Evolutionary conservation across 2,329 filamentous ascomycete genomes (phyloP), one percentile per base, ranked within the genome.

Genomic region (Metarhizium guizhouense): DNA sequence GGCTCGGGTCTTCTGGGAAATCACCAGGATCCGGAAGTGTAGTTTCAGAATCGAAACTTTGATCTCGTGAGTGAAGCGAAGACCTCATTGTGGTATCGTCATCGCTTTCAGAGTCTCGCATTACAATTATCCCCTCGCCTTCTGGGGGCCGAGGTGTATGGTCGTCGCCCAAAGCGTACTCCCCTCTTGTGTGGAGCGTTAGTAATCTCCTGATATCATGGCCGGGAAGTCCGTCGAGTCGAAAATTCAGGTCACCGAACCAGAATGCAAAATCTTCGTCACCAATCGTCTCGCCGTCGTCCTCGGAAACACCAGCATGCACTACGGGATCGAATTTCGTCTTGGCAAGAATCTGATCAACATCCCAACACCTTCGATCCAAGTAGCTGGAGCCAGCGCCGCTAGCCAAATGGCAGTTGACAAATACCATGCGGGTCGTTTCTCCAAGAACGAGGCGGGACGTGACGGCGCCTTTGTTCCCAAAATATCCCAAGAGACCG

Each of bases 171-270:
- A 83, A 59, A 62, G 84, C 85, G 68, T 92, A 91, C 70, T 92
- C 86, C 57, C 90, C 90, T 38, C 80, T 79, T 0, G 89, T 87
- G 68, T 96, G 93, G 4, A 96, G 78, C 65, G 86, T 88, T 42
- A 99, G 76, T 6, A 97, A 74, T 51, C 88, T 83, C 36, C 93
- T 82, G 50, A 99, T 94, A 67, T 99, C 94, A 42, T 94, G 88
- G 1, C 91, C 92, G 0, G 93, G 89, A 51, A 97, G 81, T 48
- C 87, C 89, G 52, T 95, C 90, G 0, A 99, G 78, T 36, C 94
- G 84, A 67, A 96, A 99, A 68, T 99, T 99, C 47, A 99, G 77
- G 69, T 99, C 94, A 6, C 94, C 94, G 65, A 96, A 89, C 90
- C 93, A 97, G 65, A 99, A 96, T 0, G 86, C 84, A 72, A 96